Percentiles rank a stretch among this genome's conserved stretches.
These are phyloP conservation scores for Salvia sclarea DNA, from an alignment of 305 asterid species.

Conservation along the genomic window DNA sequence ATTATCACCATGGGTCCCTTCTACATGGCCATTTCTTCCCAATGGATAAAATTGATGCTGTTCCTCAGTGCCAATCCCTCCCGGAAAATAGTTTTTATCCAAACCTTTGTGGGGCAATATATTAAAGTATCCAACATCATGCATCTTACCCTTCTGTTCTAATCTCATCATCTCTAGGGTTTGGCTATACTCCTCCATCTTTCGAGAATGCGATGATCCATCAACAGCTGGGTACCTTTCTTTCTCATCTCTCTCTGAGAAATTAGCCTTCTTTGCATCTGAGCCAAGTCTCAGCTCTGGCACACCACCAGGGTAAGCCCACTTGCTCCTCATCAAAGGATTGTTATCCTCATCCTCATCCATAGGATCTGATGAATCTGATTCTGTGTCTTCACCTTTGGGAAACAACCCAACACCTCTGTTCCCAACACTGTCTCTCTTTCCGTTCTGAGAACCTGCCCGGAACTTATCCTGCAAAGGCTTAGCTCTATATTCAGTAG, in stretches of 20 bases:
- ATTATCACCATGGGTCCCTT: constrained; percentile 52
- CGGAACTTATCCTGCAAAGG: constrained; percentile 51
- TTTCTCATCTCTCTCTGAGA: constrained; percentile 55
- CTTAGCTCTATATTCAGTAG: constrained; percentile 49
- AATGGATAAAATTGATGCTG: constrained; percentile 51
- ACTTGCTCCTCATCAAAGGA: constrained; percentile 94
- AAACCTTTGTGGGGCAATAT: constrained; percentile 47
- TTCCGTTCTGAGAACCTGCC: constrained; percentile 49
- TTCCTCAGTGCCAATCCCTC: constrained; percentile 46
- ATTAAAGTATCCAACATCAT: constrained; percentile 58
- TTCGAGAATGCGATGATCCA: constrained; percentile 50
- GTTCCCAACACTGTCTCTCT: constrained; percentile 44
- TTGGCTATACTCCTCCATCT: constrained; percentile 46
- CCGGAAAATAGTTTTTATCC: constrained; percentile 48
- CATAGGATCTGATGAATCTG: constrained; percentile 87
- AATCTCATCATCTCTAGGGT: constrained; percentile 46
- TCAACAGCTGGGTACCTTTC: constrained; percentile 50
- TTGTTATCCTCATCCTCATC: constrained; percentile 72
- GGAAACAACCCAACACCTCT: constrained; percentile 48
- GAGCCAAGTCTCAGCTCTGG: constrained; percentile 52
- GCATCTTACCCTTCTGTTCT: constrained; percentile 70
- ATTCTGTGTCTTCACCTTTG: constrained; percentile 82
- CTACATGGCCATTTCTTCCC: constrained; percentile 64
- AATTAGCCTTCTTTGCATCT: constrained; percentile 48
- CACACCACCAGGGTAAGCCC: constrained; percentile 79